Percentiles rank a stretch among this genome's conserved stretches.
Conservation (phyloP, 352 stramenopile genomes). For the Phytophthora crassamura region DNA sequence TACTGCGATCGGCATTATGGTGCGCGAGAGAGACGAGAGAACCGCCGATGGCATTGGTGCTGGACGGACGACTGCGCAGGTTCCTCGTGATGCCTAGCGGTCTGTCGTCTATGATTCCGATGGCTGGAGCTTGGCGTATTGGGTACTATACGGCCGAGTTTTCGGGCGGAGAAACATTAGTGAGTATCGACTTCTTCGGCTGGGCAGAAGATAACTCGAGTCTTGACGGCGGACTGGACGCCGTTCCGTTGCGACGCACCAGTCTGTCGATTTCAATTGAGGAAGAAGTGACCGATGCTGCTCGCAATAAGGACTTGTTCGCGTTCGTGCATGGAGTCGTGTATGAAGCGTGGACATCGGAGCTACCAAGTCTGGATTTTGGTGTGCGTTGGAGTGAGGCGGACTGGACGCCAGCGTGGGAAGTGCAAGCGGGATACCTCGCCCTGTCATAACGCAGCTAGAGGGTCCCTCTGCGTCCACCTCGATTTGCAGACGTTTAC, state of each 20-base stretch:
- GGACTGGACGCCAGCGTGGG: too few relatives aligned
- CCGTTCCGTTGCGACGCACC: not conserved
- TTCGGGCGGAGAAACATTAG: not conserved
- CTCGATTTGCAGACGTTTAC: too few relatives aligned
- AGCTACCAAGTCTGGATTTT: too few relatives aligned
- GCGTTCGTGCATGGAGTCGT: not conserved
- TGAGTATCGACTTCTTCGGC: constrained; percentile 5
- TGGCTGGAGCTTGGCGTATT: not conserved
- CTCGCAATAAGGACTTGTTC: not conserved
- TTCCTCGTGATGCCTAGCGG: constrained; percentile 10
- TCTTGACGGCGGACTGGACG: not conserved
- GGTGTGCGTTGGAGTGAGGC: too few relatives aligned
- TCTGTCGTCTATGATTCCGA: constrained; percentile 1
- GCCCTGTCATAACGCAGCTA: too few relatives aligned
- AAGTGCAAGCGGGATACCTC: too few relatives aligned
- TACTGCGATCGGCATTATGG: constrained; percentile 8
- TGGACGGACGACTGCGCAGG: not conserved
- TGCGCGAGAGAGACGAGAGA: not conserved
- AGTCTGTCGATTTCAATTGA: constrained; percentile 5
- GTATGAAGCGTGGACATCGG: not conserved
- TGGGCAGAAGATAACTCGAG: not conserved
- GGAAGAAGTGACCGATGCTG: not conserved
- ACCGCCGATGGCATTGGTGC: constrained; percentile 15
- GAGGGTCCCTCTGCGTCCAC: too few relatives aligned
- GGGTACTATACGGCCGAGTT: constrained; percentile 2